A percentile compares a stretch with the other conserved stretches of the same genome.
Conservation (phyloP, 805 yeast species). For the Candida adriatica region DNA sequence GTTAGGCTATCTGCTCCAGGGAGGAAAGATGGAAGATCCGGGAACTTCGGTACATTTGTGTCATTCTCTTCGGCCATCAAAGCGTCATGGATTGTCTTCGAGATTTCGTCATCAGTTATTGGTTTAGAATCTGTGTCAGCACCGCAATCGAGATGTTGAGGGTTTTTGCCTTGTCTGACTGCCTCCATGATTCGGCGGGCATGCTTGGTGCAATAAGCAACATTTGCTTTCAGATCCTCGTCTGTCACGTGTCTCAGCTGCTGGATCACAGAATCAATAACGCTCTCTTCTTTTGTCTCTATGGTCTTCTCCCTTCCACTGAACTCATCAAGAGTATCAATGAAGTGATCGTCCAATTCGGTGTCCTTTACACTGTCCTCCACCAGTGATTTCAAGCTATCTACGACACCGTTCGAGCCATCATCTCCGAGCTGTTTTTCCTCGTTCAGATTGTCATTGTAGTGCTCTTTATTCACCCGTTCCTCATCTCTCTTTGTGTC, state of each 20-base stretch:
- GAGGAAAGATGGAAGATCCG: conserved; percentile 5
- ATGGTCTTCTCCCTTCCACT: not conserved
- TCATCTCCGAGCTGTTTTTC: conserved; percentile 3
- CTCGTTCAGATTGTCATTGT: no score
- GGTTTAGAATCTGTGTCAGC: not conserved
- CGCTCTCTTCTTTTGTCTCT: conserved; percentile 9
- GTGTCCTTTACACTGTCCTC: conserved; percentile 1
- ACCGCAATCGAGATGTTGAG: not conserved
- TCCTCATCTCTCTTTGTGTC: no score
- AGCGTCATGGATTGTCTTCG: conserved; percentile 4
- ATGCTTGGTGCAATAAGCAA: conserved; percentile 5
- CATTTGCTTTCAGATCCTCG: conserved; percentile 6
- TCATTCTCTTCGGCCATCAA: conserved; percentile 3
- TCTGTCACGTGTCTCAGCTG: conserved; percentile 9
- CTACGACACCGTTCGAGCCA: conserved; percentile 3
- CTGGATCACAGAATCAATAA: conserved; percentile 4
- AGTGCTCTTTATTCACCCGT: no score
- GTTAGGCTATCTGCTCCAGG: conserved; percentile 5
- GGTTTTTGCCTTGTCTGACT: conserved; percentile 5
- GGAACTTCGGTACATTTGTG: conserved; percentile 7
- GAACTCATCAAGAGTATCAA: not conserved
- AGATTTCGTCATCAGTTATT: conserved; percentile 10
- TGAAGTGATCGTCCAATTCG: conserved; percentile 3
- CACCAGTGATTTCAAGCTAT: conserved; percentile 1
- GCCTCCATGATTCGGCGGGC: conserved; percentile 2